phyloP scores from a whole-genome alignment of 1,284 basidiomycete genomes.

The Tilletia setariae region DNA sequence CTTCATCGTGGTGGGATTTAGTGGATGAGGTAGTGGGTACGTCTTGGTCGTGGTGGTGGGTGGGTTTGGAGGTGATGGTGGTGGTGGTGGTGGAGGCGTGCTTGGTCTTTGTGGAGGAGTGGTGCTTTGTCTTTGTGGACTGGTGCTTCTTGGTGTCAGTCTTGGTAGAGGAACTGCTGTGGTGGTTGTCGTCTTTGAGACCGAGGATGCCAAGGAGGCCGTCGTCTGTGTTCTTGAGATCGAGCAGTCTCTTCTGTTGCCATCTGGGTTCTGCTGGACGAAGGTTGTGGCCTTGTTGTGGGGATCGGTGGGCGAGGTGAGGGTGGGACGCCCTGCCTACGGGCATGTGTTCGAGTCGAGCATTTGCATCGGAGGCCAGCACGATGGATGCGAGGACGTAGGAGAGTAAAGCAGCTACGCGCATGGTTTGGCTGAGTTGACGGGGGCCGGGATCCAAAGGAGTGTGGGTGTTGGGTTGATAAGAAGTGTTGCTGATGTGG shows the following conservation, averaged over 20 bases:
- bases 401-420: not conserved
- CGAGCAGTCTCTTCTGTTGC: not conserved
- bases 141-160: conserved; percentile 1
- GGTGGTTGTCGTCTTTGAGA: not conserved
- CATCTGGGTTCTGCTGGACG: not conserved
- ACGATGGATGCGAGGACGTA: conserved; percentile 15
- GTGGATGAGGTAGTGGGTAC: not conserved
- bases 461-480: conserved; percentile 15
- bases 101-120: not conserved
- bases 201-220: not conserved
- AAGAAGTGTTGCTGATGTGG: too few species aligned
- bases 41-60: not conserved
- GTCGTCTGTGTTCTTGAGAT: not conserved
- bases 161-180: not conserved
- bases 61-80: conserved; percentile 3
- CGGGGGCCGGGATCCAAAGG: not conserved
- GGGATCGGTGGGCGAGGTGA: not conserved
- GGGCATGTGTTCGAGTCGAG: conserved; percentile 12
- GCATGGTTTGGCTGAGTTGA: not conserved
- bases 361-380: not conserved
- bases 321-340: not conserved
- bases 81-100: not conserved
- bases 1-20: not conserved
- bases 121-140: not conserved
- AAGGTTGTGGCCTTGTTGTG: not conserved